Percentiles rank a stretch among this genome's conserved stretches.
Evolutionary conservation across 2,329 filamentous ascomycete species (phyloP).

Genomic region (Fusarium nodosum): DNA sequence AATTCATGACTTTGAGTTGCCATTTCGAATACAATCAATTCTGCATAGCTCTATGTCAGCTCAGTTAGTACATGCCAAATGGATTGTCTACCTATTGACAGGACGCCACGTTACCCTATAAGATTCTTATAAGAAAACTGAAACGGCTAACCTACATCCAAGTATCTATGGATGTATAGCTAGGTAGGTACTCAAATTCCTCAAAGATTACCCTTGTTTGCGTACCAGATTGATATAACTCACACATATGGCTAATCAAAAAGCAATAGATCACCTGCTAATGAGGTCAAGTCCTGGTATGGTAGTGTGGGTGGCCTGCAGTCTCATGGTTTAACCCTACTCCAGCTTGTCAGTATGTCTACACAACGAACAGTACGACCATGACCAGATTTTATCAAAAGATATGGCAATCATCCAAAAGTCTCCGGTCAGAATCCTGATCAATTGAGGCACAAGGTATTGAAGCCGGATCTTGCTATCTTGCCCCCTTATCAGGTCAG

Average conservation of each 20-base stretch:
- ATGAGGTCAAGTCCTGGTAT: not conserved
- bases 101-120: not conserved
- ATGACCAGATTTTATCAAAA: conserved; percentile 4
- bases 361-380: conserved; percentile 2
- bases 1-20: not conserved
- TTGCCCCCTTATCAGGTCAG: conserved; percentile 40
- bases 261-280: not conserved
- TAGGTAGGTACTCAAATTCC: too few relatives aligned
- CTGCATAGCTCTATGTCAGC: not conserved
- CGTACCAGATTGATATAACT: too few relatives aligned
- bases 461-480: conserved; percentile 25
- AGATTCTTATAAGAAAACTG: not conserved
- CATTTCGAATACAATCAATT: not conserved
- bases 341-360: not conserved
- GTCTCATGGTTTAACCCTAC: not conserved
- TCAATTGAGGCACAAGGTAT: conserved; percentile 18
- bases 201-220: not conserved
- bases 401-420: conserved; percentile 13
- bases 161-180: not conserved
- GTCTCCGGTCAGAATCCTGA: conserved; percentile 19
- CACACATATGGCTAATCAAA: not conserved
- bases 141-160: not conserved
- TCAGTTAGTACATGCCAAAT: not conserved
- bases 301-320: too few relatives aligned
- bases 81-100: not conserved